Base-by-base conservation (phyloP, 176 grass and related monocot genomes). In the Pontederia paniculata region DNA sequence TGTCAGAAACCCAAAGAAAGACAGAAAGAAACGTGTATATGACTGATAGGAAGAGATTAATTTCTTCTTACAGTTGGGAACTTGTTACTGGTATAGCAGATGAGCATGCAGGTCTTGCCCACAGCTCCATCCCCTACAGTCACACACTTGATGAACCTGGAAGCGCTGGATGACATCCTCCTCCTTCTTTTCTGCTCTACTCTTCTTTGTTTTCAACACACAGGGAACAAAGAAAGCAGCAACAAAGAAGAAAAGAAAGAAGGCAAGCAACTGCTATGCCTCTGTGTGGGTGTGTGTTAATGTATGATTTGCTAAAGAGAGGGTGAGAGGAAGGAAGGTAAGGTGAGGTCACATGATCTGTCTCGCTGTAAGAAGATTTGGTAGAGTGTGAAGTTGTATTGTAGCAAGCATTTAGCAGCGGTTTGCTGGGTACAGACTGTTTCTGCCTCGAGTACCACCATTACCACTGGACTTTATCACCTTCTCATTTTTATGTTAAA, bases 41-140 rank as follows among this genome's bases (percentile, higher is more conserved):
- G 28, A 37, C 5, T 0, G 28, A 37, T 2, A 37, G 28, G 28
- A 37, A 37, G 28, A n/a, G 28, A 37, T 37, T 37, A 37, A 37
- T 2, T 37, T 2, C 5, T 37, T 54, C 48, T 75, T 84, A 89
- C 88, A 60, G 88, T 93, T 49, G 88, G 88, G 73, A 93, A 93
- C 63, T 93, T 93, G 76, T 93, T 93, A 79, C 88, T 86, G 48
- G 88, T 93, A 76, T 93, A 89, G 81, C 81, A 89, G 70, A 95
- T 85, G 72, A 95, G 89, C 89, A 95, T 89, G 81, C 78, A 95
- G 44, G 84, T 85, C 65, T 95, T 95, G 45, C 91, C 91, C 45
- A 96, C 91, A n/a, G 91, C 91, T 50, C 91, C 91, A 76, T 96
- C 91, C 58, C 91, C 91, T n/a, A 96, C 91, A 12, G 91, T 96